phyloP scores from a whole-genome alignment of 2,329 filamentous ascomycete species.

The Diaporthe citri region DNA sequence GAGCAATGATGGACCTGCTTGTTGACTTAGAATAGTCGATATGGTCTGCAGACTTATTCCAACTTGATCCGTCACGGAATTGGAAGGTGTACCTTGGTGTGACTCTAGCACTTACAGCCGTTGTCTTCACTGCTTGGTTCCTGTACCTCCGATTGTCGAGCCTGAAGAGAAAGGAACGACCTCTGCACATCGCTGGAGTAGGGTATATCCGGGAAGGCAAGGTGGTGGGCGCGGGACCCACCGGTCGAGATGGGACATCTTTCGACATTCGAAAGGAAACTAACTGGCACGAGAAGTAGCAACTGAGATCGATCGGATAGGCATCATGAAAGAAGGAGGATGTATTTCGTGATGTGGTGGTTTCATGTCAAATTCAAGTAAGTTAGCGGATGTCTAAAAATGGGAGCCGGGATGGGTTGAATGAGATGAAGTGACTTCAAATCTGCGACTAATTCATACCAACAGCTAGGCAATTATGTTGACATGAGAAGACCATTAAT shows the following conservation, averaged over 20 bases:
- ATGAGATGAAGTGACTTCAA: too few relatives aligned
- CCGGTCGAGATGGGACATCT: background rate
- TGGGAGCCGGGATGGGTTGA: too few relatives aligned
- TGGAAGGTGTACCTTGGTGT: conserved; percentile 28
- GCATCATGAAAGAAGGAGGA: too few relatives aligned
- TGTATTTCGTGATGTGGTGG: too few relatives aligned
- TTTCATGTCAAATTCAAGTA: too few relatives aligned
- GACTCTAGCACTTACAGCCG: conserved; percentile 20
- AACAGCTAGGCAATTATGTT: too few relatives aligned
- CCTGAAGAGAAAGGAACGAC: background rate
- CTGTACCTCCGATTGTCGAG: conserved; percentile 9
- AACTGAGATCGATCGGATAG: accelerated
- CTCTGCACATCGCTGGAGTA: conserved; percentile 4
- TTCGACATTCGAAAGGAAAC: background rate
- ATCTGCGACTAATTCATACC: too few relatives aligned
- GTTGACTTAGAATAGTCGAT: conserved; percentile 10
- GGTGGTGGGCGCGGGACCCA: background rate
- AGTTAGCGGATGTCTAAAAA: too few relatives aligned
- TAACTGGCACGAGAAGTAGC: background rate
- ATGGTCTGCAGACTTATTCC: conserved; percentile 31
- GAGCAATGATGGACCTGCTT: too few relatives aligned
- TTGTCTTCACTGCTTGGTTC: conserved; percentile 30
- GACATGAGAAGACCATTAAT: background rate
- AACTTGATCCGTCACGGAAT: conserved; percentile 3
- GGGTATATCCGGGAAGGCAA: background rate